These are phyloP conservation scores for Lophiostoma macrostomum DNA, from an alignment of 495 filamentous ascomycete species.

Conservation along the genomic window DNA sequence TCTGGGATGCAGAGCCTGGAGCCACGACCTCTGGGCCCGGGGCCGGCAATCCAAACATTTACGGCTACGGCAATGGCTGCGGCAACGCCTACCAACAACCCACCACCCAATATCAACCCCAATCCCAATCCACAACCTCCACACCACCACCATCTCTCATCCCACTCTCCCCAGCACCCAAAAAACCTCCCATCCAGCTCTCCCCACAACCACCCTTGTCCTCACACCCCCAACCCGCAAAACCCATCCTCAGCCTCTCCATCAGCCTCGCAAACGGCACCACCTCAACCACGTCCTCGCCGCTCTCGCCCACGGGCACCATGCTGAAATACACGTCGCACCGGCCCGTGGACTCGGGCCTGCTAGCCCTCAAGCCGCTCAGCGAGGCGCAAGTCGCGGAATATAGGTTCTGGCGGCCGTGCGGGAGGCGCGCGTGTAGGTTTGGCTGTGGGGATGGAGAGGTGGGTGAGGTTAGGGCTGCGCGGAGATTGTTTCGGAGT, in stretches of 20 bases:
- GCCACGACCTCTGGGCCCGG: background rate
- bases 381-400: conserved; percentile 29
- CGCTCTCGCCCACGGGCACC: conserved; percentile 11
- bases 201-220: too few relatives aligned
- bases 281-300: background rate
- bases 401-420: conserved; percentile 31
- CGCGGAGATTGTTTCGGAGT: conserved; percentile 21
- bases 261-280: conserved; percentile 10
- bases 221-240: too few relatives aligned
- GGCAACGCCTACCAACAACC: background rate
- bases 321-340: conserved; percentile 21
- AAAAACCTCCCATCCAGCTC: too few relatives aligned
- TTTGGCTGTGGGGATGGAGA: conserved; percentile 21
- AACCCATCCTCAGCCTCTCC: conserved; percentile 1
- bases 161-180: too few relatives aligned
- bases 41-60: background rate
- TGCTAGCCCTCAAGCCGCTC: conserved; percentile 23
- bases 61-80: background rate
- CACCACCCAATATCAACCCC: background rate
- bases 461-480: conserved; percentile 19
- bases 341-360: conserved; percentile 7
- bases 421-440: conserved; percentile 23
- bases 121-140: background rate
- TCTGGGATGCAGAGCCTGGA: too few relatives aligned
- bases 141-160: background rate